Evolutionary conservation across 352 stramenopile genomes (phyloP).

Genomic region (Phytophthora foliorum): DNA sequence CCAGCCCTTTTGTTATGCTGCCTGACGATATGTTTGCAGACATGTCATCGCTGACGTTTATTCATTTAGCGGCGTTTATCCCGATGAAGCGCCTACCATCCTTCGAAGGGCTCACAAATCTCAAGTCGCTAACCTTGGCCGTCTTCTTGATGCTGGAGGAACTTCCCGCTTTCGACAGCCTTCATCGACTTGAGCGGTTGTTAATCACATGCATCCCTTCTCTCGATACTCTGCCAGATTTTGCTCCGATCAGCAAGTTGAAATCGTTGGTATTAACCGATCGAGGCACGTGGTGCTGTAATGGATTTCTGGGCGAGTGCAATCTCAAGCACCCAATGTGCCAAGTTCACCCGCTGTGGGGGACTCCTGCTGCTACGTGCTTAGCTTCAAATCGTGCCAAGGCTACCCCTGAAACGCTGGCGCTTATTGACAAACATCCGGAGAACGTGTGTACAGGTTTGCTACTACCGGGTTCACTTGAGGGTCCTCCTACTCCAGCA

Average conservation of each 20-base stretch:
- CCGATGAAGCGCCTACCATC: conserved; percentile 34
- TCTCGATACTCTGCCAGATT: conserved; percentile 30
- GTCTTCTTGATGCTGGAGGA: conserved; percentile 21
- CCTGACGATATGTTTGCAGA: conserved; percentile 44
- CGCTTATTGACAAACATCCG: conserved; percentile 29
- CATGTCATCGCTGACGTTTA: conserved; percentile 48
- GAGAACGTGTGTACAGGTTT: conserved; percentile 34
- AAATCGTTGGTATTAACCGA: conserved; percentile 26
- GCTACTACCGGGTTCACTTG: conserved; percentile 14
- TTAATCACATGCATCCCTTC: conserved; percentile 22
- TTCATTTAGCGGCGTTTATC: conserved; percentile 43
- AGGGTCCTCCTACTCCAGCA: conserved; percentile 18
- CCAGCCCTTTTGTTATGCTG: conserved; percentile 20
- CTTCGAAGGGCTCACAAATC: conserved; percentile 41
- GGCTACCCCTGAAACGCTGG: conserved; percentile 27
- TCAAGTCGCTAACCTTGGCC: conserved; percentile 43
- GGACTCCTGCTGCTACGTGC: conserved; percentile 30
- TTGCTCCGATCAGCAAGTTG: conserved; percentile 28
- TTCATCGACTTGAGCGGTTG: conserved; percentile 35
- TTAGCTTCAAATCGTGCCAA: conserved; percentile 3
- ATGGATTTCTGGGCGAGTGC: conserved; percentile 40
- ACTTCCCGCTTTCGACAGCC: conserved; percentile 27
- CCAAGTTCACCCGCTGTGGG: conserved; percentile 26
- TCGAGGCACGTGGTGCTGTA: conserved; percentile 40
- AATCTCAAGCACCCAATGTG: conserved; percentile 33